phyloP scores from a whole-genome alignment of 352 stramenopile genomes.

The Phytophthora citricola region DNA sequence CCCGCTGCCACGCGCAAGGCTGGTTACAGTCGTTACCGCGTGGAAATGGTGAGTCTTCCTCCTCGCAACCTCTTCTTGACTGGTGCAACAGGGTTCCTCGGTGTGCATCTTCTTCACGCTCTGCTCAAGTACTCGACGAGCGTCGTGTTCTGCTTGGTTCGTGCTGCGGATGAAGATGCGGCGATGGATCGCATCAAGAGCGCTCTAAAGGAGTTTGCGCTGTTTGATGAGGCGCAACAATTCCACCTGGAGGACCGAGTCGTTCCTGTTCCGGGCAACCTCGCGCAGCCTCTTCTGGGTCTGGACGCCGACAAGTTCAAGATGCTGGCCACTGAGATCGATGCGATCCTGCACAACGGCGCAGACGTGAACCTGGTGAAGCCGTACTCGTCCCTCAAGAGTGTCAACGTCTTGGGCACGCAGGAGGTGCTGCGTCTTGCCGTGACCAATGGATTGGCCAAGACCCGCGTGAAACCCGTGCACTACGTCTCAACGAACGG shows the following conservation, averaged over 20 bases:
- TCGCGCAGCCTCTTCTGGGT: slow-evolving; percentile 84
- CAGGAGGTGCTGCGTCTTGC: slow-evolving; percentile 90
- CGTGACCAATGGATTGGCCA: slow-evolving; percentile 77
- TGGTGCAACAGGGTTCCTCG: slow-evolving; percentile 92
- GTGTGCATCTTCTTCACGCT: slow-evolving; percentile 84
- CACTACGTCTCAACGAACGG: slow-evolving; percentile 94
- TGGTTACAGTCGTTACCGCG: slow-evolving; percentile 81
- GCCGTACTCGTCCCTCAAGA: slow-evolving; percentile 87
- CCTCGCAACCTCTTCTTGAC: slow-evolving; percentile 90
- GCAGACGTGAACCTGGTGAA: slow-evolving; percentile 94
- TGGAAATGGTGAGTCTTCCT: slow-evolving; percentile 75
- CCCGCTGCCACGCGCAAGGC: slow-evolving; percentile 72
- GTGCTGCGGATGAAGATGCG: slow-evolving; percentile 54
- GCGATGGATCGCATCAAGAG: slow-evolving; percentile 64
- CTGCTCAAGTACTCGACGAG: slow-evolving; percentile 76
- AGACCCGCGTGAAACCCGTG: slow-evolving; percentile 84
- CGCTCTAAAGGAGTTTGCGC: slow-evolving; percentile 60
- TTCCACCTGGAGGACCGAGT: slow-evolving; percentile 78
- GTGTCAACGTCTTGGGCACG: slow-evolving; percentile 91
- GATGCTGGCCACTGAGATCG: slow-evolving; percentile 85
- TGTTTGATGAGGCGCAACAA: slow-evolving; percentile 55
- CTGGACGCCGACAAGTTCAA: slow-evolving; percentile 87
- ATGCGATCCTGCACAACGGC: slow-evolving; percentile 93
- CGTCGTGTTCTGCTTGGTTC: slow-evolving; percentile 87
- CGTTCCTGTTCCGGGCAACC: slow-evolving; percentile 73